A percentile compares a stretch with the other conserved stretches of the same genome.
These are phyloP conservation scores for Eucalyptus decipiens DNA, from an alignment of 345 rosid genomes.

Conservation along the genomic window DNA sequence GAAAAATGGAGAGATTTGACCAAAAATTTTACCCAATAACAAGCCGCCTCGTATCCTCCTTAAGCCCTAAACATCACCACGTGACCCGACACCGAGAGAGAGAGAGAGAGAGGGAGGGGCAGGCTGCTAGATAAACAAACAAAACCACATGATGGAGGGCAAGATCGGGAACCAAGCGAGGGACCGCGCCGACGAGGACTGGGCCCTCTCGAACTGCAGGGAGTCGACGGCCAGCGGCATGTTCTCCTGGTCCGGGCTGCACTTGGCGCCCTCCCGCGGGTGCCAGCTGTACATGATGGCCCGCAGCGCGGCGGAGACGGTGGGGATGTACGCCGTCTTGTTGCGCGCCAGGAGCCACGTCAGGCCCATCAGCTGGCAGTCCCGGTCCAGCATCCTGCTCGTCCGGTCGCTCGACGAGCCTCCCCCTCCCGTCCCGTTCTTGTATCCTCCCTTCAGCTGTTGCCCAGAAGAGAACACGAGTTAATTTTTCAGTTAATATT, in stretches of 20 bases:
- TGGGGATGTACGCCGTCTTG: constrained; percentile 95
- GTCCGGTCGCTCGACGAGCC: constrained; percentile 31
- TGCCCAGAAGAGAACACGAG: neutral
- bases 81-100: neutral
- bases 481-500: neutral
- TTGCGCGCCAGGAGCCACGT: constrained; percentile 96
- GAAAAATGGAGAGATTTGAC: neutral
- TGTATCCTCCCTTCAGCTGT: constrained; percentile 64
- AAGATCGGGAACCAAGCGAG: constrained; percentile 9
- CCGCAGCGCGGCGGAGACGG: constrained; percentile 91
- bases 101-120: neutral
- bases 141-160: constrained; percentile 6
- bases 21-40: neutral
- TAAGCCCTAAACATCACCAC: neutral
- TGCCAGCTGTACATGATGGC: constrained; percentile 89
- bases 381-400: constrained; percentile 79
- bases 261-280: constrained; percentile 65
- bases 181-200: constrained; percentile 24
- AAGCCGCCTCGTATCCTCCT: neutral
- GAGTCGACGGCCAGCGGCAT: constrained; percentile 99
- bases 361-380: constrained; percentile 97
- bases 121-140: neutral
- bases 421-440: constrained; percentile 17
- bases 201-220: constrained; percentile 54
- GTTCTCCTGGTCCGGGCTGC: constrained; percentile 99